Percentiles rank a stretch among this genome's conserved stretches.
These are phyloP conservation scores for Leccinum pellstonianum DNA, from an alignment of 768 basidiomycete species.

Conservation along the genomic window DNA sequence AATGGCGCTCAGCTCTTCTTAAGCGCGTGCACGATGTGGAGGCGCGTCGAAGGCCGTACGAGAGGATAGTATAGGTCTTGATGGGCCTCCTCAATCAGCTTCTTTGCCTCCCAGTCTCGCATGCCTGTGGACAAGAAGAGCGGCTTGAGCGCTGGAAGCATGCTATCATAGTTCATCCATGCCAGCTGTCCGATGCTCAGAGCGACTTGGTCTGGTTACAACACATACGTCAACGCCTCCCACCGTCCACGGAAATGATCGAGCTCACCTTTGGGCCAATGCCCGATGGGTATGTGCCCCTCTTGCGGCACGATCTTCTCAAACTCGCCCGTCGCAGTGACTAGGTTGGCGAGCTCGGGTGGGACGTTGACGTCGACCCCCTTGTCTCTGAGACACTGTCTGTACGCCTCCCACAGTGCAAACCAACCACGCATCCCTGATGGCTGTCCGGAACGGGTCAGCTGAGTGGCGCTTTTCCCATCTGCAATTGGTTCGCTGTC, in stretches of 20 bases:
- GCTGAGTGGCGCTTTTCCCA: constrained; percentile 39
- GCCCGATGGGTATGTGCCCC: constrained; percentile 66
- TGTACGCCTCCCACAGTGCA: constrained; percentile 61
- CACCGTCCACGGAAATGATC: constrained; percentile 1
- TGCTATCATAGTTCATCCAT: constrained; percentile 70
- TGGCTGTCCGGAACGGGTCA: constrained; percentile 31
- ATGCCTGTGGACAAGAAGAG: constrained; percentile 55
- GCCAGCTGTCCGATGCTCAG: constrained; percentile 68
- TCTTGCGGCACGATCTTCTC: constrained; percentile 54
- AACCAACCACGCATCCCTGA: constrained; percentile 58
- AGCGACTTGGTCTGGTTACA: constrained; percentile 47
- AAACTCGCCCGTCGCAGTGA: constrained; percentile 50
- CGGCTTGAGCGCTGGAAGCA: constrained; percentile 62
- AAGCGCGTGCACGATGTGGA: constrained; percentile 60
- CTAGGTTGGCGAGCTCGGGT: constrained; percentile 48
- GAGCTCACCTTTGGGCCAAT: constrained; percentile 59
- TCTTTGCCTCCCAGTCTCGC: constrained; percentile 51
- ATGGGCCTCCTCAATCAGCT: constrained; percentile 61
- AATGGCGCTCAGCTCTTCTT: constrained; percentile 26
- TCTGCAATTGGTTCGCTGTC: constrained; percentile 53
- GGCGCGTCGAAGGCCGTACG: constrained; percentile 46
- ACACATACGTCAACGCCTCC: constrained; percentile 12
- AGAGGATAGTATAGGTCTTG: constrained; percentile 62
- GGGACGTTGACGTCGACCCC: constrained; percentile 60
- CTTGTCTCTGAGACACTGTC: constrained; percentile 49